A percentile compares a stretch with the other conserved stretches of the same genome.
These are phyloP conservation scores for Mycena maculata DNA, from an alignment of 768 basidiomycete genomes.

Conservation along the genomic window DNA sequence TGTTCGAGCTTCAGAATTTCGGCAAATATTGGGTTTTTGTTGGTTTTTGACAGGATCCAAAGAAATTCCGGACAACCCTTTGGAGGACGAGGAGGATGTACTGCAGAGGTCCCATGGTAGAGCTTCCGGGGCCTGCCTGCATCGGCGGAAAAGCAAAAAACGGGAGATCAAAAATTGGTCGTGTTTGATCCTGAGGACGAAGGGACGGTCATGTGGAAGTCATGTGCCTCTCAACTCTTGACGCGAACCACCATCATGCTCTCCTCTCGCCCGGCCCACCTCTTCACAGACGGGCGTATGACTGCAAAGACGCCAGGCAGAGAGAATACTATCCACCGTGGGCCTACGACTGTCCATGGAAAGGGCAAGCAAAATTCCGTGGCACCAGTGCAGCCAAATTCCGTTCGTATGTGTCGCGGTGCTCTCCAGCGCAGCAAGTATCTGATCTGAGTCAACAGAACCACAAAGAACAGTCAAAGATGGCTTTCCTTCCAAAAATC, in stretches of 20 bases:
- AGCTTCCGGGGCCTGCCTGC: too few relatives aligned
- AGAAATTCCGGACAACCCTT: too few relatives aligned
- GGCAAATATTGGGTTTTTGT: too few relatives aligned
- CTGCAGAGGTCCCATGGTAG: too few relatives aligned
- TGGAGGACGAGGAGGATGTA: too few relatives aligned
- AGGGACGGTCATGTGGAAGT: too few relatives aligned
- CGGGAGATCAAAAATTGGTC: too few relatives aligned
- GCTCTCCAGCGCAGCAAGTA: too few relatives aligned
- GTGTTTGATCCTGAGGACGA: too few relatives aligned
- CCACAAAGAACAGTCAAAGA: constrained; percentile 23
- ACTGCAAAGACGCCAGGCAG: constrained; percentile 69
- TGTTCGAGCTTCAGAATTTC: too few relatives aligned
- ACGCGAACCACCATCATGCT: constrained; percentile 47
- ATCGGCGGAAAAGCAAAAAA: too few relatives aligned
- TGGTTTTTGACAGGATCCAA: too few relatives aligned
- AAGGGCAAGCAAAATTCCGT: constrained; percentile 56
- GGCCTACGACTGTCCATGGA: constrained; percentile 55
- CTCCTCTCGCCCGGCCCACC: constrained; percentile 49
- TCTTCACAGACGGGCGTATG: constrained; percentile 44
- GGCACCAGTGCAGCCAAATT: constrained; percentile 51
- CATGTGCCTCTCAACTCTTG: not conserved
- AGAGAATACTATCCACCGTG: constrained; percentile 61
- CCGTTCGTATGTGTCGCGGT: constrained; percentile 44
- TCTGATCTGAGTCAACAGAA: constrained; percentile 20
- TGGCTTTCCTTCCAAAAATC: constrained; percentile 36